phyloP scores from a whole-genome alignment of 176 grass and related monocot species.

The Saccharum spontaneum region DNA sequence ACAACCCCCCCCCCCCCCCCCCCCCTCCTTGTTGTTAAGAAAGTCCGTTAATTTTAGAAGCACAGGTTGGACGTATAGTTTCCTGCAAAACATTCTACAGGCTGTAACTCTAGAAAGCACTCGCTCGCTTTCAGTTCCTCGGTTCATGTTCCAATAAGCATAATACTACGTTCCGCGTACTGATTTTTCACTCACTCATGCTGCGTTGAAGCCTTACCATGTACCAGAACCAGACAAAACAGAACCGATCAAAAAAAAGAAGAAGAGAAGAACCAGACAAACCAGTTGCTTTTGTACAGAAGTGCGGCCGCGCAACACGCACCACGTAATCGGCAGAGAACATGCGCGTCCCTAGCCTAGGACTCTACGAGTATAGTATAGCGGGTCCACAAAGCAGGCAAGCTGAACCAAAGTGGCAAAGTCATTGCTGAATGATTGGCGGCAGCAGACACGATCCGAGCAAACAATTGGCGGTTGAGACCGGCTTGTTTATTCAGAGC shows the following conservation, averaged over 20 bases:
- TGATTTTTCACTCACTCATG: too few species aligned
- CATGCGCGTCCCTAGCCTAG: neutral
- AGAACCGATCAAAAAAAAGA: too few species aligned
- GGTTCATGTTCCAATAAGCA: neutral
- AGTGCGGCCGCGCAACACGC: neutral
- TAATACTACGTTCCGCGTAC: neutral
- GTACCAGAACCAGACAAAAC: too few species aligned
- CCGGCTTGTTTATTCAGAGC: neutral
- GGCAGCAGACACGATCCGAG: constrained; percentile 31
- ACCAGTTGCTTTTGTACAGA: neutral
- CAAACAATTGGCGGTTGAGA: neutral
- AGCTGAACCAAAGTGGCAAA: neutral
- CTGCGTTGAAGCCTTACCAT: too few species aligned
- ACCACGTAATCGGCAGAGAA: constrained; percentile 1
- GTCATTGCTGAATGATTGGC: neutral
- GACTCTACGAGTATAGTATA: neutral
- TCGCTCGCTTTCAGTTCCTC: constrained; percentile 17
- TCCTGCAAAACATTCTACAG: neutral
- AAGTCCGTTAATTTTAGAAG: neutral
- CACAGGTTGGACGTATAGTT: neutral
- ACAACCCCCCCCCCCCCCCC: too few species aligned
- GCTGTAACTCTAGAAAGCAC: neutral
- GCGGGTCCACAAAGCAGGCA: neutral
- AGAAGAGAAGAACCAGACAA: neutral
- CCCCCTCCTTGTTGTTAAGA: too few species aligned